A percentile compares a stretch with the other conserved stretches of the same genome.
Conservation (phyloP, 2,329 filamentous ascomycete genomes). For the Aspergillus fijiensis region DNA sequence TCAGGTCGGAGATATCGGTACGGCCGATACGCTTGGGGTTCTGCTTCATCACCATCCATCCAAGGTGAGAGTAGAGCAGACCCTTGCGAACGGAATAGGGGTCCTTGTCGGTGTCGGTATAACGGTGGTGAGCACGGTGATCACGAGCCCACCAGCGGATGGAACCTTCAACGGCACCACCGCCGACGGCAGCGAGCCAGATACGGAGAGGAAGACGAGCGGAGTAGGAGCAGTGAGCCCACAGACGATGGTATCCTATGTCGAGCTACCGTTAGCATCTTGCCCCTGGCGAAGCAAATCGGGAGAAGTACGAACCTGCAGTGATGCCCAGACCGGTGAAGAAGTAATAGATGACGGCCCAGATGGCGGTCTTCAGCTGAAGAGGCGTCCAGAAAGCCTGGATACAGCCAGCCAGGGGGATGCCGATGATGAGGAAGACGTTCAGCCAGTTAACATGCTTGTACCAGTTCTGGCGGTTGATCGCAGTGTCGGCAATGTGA, state of each 20-base stretch:
- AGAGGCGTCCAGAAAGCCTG: constrained; percentile 77
- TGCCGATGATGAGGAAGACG: constrained; percentile 72
- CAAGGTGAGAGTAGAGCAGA: constrained; percentile 77
- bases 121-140: constrained; percentile 85
- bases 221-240: constrained; percentile 83
- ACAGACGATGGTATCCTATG: constrained; percentile 73
- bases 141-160: constrained; percentile 87
- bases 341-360: constrained; percentile 77
- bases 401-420: constrained; percentile 72
- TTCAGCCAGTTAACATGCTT: constrained; percentile 96
- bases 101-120: constrained; percentile 90
- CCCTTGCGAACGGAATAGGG: constrained; percentile 90
- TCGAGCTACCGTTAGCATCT: constrained; percentile 9
- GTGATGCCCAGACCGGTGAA: constrained; percentile 79
- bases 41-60: constrained; percentile 93
- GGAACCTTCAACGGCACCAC: constrained; percentile 80
- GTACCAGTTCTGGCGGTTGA: constrained; percentile 82
- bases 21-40: constrained; percentile 86
- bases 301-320: constrained; percentile 55
- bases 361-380: constrained; percentile 68
- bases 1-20: constrained; percentile 83
- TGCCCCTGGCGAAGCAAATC: neutral
- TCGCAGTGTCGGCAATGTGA: constrained; percentile 79
- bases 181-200: constrained; percentile 77
- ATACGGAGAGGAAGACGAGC: constrained; percentile 73